Percentiles rank a stretch among this genome's conserved stretches.
These are phyloP conservation scores for Plasmodium cynomolgi DNA, from an alignment of 169 alveolate species.

Conservation along the genomic window DNA sequence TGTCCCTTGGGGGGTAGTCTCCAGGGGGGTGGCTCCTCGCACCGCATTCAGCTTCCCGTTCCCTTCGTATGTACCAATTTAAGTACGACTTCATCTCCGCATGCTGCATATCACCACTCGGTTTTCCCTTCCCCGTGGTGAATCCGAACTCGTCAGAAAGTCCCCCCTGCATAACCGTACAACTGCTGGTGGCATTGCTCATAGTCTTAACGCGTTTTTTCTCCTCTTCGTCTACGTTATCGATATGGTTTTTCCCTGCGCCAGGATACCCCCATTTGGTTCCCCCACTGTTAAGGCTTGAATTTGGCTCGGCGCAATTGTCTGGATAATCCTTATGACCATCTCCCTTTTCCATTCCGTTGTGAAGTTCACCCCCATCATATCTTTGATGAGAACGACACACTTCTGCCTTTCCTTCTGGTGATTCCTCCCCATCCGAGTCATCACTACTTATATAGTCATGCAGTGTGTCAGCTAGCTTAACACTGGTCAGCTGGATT, in stretches of 20 bases:
- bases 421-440: constrained; percentile 42
- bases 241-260: neutral
- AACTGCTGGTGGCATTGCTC: neutral
- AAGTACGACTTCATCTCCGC: constrained; percentile 11
- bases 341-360: neutral
- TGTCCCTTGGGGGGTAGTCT: neutral
- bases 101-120: neutral
- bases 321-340: neutral
- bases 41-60: constrained; percentile 2
- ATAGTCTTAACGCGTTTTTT: neutral
- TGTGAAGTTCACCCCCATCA: neutral
- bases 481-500: constrained; percentile 39
- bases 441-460: constrained; percentile 47
- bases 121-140: neutral
- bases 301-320: neutral
- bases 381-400: neutral
- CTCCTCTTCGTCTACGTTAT: neutral
- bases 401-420: neutral
- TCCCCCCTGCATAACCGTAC: neutral
- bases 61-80: constrained; percentile 2
- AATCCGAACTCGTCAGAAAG: neutral
- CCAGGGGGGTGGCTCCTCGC: neutral
- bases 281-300: neutral
- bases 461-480: constrained; percentile 2
- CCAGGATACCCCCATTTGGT: neutral